These are phyloP conservation scores for Plasmodium billcollinsi DNA, from an alignment of 169 alveolate species.

Conservation along the genomic window DNA sequence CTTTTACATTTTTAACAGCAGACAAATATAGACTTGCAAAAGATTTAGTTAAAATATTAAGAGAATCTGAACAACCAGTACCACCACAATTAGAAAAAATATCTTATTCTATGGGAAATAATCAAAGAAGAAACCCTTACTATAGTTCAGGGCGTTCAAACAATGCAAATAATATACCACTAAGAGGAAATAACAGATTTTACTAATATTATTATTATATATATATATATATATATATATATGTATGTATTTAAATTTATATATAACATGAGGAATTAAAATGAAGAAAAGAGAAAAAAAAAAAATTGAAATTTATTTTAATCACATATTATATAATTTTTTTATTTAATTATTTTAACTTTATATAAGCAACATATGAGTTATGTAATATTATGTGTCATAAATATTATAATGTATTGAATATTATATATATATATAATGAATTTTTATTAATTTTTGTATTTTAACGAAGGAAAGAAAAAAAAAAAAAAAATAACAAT, in stretches of 20 bases:
- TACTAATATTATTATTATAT: constrained; percentile 17
- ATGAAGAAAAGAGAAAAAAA: too few species aligned
- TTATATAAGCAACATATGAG: too few species aligned
- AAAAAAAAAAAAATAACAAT: too few species aligned
- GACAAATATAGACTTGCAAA: constrained; percentile 93
- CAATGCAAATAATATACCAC: constrained; percentile 41
- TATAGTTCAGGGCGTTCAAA: constrained; percentile 54
- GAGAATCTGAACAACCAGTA: constrained; percentile 94
- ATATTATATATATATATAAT: too few species aligned
- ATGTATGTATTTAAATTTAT: background rate
- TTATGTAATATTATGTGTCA: too few species aligned
- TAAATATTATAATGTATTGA: too few species aligned
- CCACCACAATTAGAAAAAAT: constrained; percentile 91
- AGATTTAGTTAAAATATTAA: constrained; percentile 94
- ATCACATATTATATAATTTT: too few species aligned
- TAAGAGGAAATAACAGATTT: constrained; percentile 53
- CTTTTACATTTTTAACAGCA: constrained; percentile 95
- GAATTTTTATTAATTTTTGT: too few species aligned
- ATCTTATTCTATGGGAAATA: constrained; percentile 74
- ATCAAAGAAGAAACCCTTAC: constrained; percentile 75
- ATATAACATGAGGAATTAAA: too few species aligned
- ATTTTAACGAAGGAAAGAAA: too few species aligned
- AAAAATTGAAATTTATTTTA: too few species aligned
- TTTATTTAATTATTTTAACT: too few species aligned
- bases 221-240: background rate